Evolutionary conservation across 345 rosid species (phyloP).

Genomic region (Gossypium raimondii): DNA sequence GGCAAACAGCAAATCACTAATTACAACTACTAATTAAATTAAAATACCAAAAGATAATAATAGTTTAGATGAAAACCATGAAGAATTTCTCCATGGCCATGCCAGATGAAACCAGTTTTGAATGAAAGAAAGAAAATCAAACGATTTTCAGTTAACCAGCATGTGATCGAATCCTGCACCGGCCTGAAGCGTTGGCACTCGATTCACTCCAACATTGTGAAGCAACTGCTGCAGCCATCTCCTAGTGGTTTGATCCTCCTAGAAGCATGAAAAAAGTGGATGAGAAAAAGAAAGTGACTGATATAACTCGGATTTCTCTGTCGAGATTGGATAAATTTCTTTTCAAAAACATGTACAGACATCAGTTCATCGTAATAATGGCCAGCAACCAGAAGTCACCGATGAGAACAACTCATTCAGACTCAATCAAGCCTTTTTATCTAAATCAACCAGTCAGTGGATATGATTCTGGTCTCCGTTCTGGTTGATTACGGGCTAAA

Average conservation of each 20-base stretch:
- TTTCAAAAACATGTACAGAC: too few relatives aligned
- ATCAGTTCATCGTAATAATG: too few relatives aligned
- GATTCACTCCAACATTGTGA: conserved; percentile 61
- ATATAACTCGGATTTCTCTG: too few relatives aligned
- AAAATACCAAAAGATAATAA: not conserved
- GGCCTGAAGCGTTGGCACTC: conserved; percentile 59
- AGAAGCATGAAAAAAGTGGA: conserved; percentile 8
- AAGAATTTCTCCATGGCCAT: not conserved
- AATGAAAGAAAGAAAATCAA: not conserved
- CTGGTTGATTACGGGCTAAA: too few relatives aligned
- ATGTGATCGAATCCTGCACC: conserved; percentile 80
- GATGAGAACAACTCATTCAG: too few relatives aligned
- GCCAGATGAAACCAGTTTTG: not conserved
- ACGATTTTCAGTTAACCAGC: conserved; percentile 44
- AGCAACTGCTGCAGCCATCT: conserved; percentile 93
- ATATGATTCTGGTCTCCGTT: too few relatives aligned
- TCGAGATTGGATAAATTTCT: too few relatives aligned
- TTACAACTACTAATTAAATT: conserved; percentile 1
- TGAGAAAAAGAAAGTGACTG: not conserved
- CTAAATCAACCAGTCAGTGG: too few relatives aligned
- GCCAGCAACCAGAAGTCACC: too few relatives aligned
- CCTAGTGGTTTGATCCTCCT: conserved; percentile 95
- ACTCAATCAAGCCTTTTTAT: too few relatives aligned
- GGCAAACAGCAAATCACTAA: not conserved
- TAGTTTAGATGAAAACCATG: not conserved